Evolutionary conservation across 306 rosid genomes (phyloP).

Genomic region (Sophora flavescens): DNA sequence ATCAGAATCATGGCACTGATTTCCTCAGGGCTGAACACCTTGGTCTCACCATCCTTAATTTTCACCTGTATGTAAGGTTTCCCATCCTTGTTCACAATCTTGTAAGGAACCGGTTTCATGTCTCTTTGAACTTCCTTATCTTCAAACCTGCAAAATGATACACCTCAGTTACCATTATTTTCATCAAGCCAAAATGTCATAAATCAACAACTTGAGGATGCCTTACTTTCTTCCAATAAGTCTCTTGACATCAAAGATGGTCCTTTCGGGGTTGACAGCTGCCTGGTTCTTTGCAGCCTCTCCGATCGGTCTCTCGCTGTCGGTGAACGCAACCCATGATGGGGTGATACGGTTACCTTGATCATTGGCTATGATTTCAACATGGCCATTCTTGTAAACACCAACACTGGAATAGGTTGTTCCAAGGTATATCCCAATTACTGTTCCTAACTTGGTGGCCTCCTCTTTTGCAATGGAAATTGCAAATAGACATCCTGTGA

Average conservation of each 20-base stretch:
- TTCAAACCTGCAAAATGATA: slow-evolving; percentile 65
- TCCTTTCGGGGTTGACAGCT: slow-evolving; percentile 92
- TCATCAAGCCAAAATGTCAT: background rate
- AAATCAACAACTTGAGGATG: slow-evolving; percentile 5
- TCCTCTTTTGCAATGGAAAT: slow-evolving; percentile 91
- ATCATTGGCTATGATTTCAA: slow-evolving; percentile 98
- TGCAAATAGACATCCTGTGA: slow-evolving; percentile 79
- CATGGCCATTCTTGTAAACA: slow-evolving; percentile 95
- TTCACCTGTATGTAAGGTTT: slow-evolving; percentile 91
- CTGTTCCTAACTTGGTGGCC: slow-evolving; percentile 88
- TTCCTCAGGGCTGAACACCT: slow-evolving; percentile 99
- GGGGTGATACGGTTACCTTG: slow-evolving; percentile 99
- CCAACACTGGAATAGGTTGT: slow-evolving; percentile 99
- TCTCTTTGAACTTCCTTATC: slow-evolving; percentile 94
- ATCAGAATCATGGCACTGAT: slow-evolving; percentile 86
- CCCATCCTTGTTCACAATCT: slow-evolving; percentile 98
- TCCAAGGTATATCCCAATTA: slow-evolving; percentile 96
- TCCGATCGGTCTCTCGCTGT: slow-evolving; percentile 89
- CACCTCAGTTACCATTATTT: slow-evolving; percentile 19
- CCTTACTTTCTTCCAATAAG: slow-evolving; percentile 95
- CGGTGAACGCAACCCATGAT: slow-evolving; percentile 95
- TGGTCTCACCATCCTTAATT: slow-evolving; percentile 89
- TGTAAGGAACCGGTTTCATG: slow-evolving; percentile 86
- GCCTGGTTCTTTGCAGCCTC: slow-evolving; percentile 99
- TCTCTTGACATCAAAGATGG: slow-evolving; percentile 97